phyloP scores from a whole-genome alignment of 306 rosid species.

The Cicer chorassanicum region DNA sequence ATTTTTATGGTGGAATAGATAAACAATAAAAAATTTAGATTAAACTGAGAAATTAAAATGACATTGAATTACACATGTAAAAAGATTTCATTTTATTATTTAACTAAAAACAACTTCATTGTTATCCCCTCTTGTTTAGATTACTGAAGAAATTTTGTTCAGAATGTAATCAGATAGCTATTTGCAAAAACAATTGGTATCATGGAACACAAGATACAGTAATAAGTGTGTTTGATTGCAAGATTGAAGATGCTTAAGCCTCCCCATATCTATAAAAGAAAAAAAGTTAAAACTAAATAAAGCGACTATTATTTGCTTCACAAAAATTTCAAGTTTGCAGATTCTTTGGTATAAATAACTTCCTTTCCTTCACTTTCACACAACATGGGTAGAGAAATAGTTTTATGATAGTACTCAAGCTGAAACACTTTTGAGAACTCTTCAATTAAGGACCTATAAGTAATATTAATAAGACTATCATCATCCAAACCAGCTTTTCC shows the following conservation, averaged over 20 bases:
- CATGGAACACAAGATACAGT: not conserved
- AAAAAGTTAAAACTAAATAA: not conserved
- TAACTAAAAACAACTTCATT: too few relatives aligned
- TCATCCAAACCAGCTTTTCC: constrained; percentile 44
- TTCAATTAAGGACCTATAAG: constrained; percentile 56
- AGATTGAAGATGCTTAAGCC: not conserved
- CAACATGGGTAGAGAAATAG: constrained; percentile 37
- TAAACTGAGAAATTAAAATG: too few relatives aligned
- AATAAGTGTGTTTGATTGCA: not conserved
- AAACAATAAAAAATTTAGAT: too few relatives aligned
- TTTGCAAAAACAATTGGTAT: constrained; percentile 14
- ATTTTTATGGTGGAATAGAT: too few relatives aligned
- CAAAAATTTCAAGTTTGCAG: constrained; percentile 22
- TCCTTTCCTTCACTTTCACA: constrained; percentile 34
- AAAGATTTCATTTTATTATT: too few relatives aligned
- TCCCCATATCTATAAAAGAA: not conserved
- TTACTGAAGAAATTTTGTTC: not conserved
- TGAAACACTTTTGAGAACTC: constrained; percentile 71
- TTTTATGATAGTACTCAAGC: constrained; percentile 53
- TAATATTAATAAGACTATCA: constrained; percentile 54
- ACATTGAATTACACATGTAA: too few relatives aligned
- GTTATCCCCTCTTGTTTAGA: not conserved
- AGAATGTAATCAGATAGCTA: not conserved
- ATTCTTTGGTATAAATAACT: constrained; percentile 27
- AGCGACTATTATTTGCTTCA: constrained; percentile 1